phyloP scores from a whole-genome alignment of 2,329 filamentous ascomycete genomes.

The Sporothrix pallida region DNA sequence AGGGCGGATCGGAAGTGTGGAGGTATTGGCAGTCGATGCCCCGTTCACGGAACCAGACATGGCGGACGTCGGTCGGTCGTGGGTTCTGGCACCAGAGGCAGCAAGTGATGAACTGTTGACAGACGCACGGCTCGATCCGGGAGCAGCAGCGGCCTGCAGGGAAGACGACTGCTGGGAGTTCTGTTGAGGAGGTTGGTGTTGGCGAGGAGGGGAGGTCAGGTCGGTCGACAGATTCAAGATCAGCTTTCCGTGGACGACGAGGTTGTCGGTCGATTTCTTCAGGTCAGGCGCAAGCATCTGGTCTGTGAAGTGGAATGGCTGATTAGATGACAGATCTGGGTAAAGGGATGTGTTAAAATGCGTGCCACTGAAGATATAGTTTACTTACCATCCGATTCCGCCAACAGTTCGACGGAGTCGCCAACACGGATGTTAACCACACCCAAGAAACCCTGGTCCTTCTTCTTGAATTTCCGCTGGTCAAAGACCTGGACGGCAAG shows the following conservation, averaged over 20 bases:
- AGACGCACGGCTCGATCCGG: slow-evolving; percentile 38
- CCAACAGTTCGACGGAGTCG: slow-evolving; percentile 87
- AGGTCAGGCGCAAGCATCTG: slow-evolving; percentile 98
- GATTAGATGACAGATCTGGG: slow-evolving; percentile 39
- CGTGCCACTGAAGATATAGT: not conserved
- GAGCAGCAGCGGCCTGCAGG: slow-evolving; percentile 50
- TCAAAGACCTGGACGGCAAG: slow-evolving; percentile 98
- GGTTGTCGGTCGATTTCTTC: slow-evolving; percentile 97
- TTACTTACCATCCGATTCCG: slow-evolving; percentile 80
- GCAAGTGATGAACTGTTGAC: slow-evolving; percentile 52
- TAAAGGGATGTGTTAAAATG: not conserved
- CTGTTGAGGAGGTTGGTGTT: slow-evolving; percentile 40
- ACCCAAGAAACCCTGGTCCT: slow-evolving; percentile 97
- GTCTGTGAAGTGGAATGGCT: slow-evolving; percentile 63
- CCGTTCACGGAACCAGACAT: slow-evolving; percentile 54
- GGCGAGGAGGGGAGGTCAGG: slow-evolving; percentile 70
- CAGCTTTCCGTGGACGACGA: slow-evolving; percentile 96
- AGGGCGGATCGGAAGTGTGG: slow-evolving; percentile 52
- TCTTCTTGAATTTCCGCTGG: slow-evolving; percentile 99
- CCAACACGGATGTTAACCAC: slow-evolving; percentile 97
- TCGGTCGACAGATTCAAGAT: slow-evolving; percentile 97
- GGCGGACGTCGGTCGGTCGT: slow-evolving; percentile 60
- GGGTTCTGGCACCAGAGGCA: slow-evolving; percentile 50
- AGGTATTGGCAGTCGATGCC: slow-evolving; percentile 51
- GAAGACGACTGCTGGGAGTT: slow-evolving; percentile 33